Base-by-base conservation (phyloP, 2,329 filamentous ascomycete genomes). In the Scedosporium apiospermum region DNA sequence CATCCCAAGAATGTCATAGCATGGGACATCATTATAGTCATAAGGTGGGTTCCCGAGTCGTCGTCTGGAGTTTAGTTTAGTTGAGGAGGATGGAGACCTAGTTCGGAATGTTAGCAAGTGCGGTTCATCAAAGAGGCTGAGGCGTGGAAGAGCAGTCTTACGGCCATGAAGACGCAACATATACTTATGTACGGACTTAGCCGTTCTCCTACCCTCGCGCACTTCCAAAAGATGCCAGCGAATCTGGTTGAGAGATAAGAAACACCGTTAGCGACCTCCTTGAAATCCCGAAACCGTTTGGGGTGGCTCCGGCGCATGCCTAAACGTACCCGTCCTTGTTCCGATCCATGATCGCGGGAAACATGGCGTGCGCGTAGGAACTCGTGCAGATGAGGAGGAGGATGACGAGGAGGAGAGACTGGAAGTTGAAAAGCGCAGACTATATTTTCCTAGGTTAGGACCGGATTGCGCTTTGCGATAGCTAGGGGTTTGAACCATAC, bases 401-500 rank as follows among this genome's bases (percentile, higher is more conserved):
- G 70, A 99, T 87, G 68, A 97, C 93, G 70, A 98, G 86, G 69
- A 99, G 85, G 69, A 98, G 89, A 64, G 92, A 96, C 77, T 97
- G 92, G 81, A 99, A 98, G 79, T 98, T 98, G 87, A 99, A 97
- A 71, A 99, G 88, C 62, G 95, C 95, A 64, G 95, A 90, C 95
- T 97, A 71, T 71, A 73, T 71, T 57, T 55, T 67, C n/a, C 49
- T 3, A 53, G n/a, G 55, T 16, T n/a, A 30, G 27, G 5, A 14
- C 4, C 18, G 30, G 44, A 7, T 7, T 14, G 46, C 6, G 10
- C n/a, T 12, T 23, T 30, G 27, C 27, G 46, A 6, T 21, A n/a
- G 46, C 23, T 18, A 34, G 41, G 44, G 46, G 26, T 42, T 41
- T 49, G 14, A 6, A 6, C 1, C 3, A 16, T 23, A 26, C 42